Percentiles rank a stretch among this genome's conserved stretches.
These are phyloP conservation scores for Eremothecium coryli DNA, from an alignment of 1,139 yeast genomes.

Conservation along the genomic window DNA sequence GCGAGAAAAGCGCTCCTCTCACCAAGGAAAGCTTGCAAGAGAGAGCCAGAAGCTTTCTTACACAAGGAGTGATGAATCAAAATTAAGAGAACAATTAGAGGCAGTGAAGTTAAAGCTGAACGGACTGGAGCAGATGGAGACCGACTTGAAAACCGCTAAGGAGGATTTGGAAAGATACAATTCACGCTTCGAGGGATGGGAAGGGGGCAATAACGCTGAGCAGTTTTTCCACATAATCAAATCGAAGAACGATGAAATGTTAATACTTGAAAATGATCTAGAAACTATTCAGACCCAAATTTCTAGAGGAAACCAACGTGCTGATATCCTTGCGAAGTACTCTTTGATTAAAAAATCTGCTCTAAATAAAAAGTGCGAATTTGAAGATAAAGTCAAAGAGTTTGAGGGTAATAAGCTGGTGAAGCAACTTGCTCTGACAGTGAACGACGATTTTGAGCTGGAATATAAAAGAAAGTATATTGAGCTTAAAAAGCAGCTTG, in stretches of 20 bases:
- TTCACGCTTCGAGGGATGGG: slow-evolving; percentile 32
- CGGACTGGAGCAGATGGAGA: slow-evolving; percentile 10
- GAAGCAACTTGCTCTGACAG: slow-evolving; percentile 10
- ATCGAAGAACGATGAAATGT: slow-evolving; percentile 34
- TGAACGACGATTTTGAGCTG: slow-evolving; percentile 15
- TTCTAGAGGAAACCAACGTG: slow-evolving; percentile 44
- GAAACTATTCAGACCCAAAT: slow-evolving; percentile 48
- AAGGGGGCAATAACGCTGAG: slow-evolving; percentile 29
- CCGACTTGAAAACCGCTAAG: slow-evolving; percentile 16
- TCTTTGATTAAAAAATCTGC: slow-evolving; percentile 33
- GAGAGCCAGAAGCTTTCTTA: slow-evolving; percentile 23
- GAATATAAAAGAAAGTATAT: slow-evolving; percentile 18
- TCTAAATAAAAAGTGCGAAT: slow-evolving; percentile 11
- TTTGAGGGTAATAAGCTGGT: slow-evolving; percentile 12
- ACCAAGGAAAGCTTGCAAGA: slow-evolving; percentile 7
- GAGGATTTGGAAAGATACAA: slow-evolving; percentile 12
- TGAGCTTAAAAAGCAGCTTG: slow-evolving; percentile 18
- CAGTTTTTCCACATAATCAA: slow-evolving; percentile 35
- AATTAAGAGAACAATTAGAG: slow-evolving; percentile 29
- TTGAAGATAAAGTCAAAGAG: slow-evolving; percentile 12
- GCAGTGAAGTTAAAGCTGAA: slow-evolving; percentile 18
- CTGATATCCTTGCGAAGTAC: slow-evolving; percentile 48
- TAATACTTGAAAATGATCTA: slow-evolving; percentile 41
- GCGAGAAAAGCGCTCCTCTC: slow-evolving; percentile 4
- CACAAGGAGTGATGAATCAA: slow-evolving; percentile 18